Evolutionary conservation across 371 early-diverging fungal genomes (phyloP), one percentile per base, ranked within the genome.

Genomic region (Rhizopus stolonifer): DNA sequence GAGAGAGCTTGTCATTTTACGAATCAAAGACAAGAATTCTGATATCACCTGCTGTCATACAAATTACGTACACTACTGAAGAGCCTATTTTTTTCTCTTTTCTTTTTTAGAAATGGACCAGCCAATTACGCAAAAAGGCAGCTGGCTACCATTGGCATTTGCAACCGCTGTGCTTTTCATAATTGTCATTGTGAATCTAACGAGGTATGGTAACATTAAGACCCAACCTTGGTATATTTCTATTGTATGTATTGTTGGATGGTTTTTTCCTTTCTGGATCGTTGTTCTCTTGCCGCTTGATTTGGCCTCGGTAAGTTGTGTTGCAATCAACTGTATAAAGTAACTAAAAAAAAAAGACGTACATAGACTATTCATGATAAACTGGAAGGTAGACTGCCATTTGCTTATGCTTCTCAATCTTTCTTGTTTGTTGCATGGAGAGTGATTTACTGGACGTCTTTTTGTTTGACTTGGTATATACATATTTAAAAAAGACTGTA

Each of bases 261-360:
- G 93, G 92, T 88, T 88, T 60, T 85, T 93, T 50, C 93, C 95
- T 14, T 90, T 95, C 67, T 85, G 91, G 64, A 91, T 94, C 55
- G 82, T 94, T 13, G 75, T 93, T 46, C 80, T 96, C 17, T 72
- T 96, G 23, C 95, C 96, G 7, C 75, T 96, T 19, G 97, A 95
- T 68, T 76, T 95, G 42, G 82, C 91, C 18, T 94, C 95, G 56
- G 94, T 92, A 84, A 72, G n/a, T n/a, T n/a, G 77, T 69, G 10
- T 22, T 36, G 11, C 53, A 34, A 32, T 15, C 18, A 10, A 5
- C 0, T n/a, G 21, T 13, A 21, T 26, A 15, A 11, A 18, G 0
- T 34, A 46, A 25, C 33, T 22, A 22, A 29, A 10, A 29, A 17
- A 31, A n/a, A n/a, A n/a, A n/a, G n/a, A 14, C 73, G 84, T 86